Base-by-base conservation (phyloP, 257 asterid genomes). In the Solanum etuberosum region DNA sequence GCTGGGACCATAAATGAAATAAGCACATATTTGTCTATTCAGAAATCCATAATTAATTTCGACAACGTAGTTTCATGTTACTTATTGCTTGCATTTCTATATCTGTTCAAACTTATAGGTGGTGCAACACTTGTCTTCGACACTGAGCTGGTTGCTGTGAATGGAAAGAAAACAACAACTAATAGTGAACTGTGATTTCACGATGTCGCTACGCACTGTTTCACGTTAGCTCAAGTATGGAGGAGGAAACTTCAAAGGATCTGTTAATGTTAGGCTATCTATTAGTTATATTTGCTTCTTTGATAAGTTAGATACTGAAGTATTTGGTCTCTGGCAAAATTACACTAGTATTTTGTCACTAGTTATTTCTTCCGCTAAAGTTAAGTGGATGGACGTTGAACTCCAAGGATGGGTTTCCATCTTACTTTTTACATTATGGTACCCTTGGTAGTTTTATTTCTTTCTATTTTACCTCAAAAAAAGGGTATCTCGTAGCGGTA, bases 51-150 rank as follows among this genome's bases (percentile, higher is more conserved):
- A 6, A 38, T 12, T 15, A 74, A 74, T 31, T 76, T 81, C 31
- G 16, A 42, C 38, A 16, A 29, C 31, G 12, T 48, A 15, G 21
- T 51, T 81, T 81, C 57, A 31, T 81, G 29, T 29, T 81, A 51
- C 68, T 48, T 81, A 14, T 31, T 48, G 68, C 85, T 48, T 48
- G 20, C 37, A 31, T 29, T 81, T 48, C 3, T 51, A 18, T 48
- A 48, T 48, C 68, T n/a, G 31, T 81, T 81, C 85, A 87, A 83
- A 71, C 46, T 65, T 86, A 85, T 92, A 96, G 99, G 99, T 27
- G 99, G 99, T 83, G 99, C 99, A 12, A 96, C 99, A 59, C 94
- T 97, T 86, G 78, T 97, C 78, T 97, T 97, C 80, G 98, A 97
- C 90, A 93, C 99, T 4, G 99, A 97, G 92, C 93, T 97, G 83